A percentile compares a stretch with the other conserved stretches of the same genome.
Conservation (phyloP, 306 rosid genomes). For the Gastrolobium villosum region DNA sequence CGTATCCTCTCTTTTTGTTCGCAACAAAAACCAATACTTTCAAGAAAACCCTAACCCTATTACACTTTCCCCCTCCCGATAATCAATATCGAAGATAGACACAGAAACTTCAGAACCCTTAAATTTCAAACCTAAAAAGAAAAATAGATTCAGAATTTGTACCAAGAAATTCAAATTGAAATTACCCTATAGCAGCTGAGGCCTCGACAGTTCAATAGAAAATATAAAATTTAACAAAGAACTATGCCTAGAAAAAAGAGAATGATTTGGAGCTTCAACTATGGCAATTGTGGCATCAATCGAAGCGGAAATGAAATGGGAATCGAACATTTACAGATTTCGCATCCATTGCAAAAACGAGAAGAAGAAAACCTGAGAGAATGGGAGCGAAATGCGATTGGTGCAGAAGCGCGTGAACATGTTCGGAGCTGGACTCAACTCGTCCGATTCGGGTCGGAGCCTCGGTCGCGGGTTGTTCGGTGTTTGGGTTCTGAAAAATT, state of each 20-base stretch:
- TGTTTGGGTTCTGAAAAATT: slow-evolving; percentile 33
- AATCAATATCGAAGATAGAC: slow-evolving; percentile 52
- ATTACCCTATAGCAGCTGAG: slow-evolving; percentile 51
- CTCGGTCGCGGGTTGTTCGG: slow-evolving; percentile 55
- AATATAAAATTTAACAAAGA: slow-evolving; percentile 28
- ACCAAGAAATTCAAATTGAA: slow-evolving; percentile 19
- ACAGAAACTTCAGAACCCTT: slow-evolving; percentile 79
- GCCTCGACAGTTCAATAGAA: slow-evolving; percentile 41
- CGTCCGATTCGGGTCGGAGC: slow-evolving; percentile 58
- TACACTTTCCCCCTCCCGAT: slow-evolving; percentile 35
- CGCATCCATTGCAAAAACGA: slow-evolving; percentile 35
- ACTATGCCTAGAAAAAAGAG: slow-evolving; percentile 33
- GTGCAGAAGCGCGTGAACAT: slow-evolving; percentile 38
- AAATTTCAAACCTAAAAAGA: slow-evolving; percentile 48
- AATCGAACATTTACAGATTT: slow-evolving; percentile 64
- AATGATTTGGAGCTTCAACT: slow-evolving; percentile 39
- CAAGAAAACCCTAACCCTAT: slow-evolving; percentile 68
- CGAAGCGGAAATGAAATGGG: slow-evolving; percentile 53
- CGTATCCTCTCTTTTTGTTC: slow-evolving; percentile 26
- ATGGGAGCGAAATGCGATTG: slow-evolving; percentile 54
- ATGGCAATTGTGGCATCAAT: slow-evolving; percentile 45
- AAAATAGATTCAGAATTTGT: slow-evolving; percentile 50
- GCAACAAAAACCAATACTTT: slow-evolving; percentile 50
- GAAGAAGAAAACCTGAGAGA: slow-evolving; percentile 40
- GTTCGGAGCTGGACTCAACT: slow-evolving; percentile 51